Evolutionary conservation across 106 monocot genomes (phyloP).

Genomic region (Agapanthus africanus): DNA sequence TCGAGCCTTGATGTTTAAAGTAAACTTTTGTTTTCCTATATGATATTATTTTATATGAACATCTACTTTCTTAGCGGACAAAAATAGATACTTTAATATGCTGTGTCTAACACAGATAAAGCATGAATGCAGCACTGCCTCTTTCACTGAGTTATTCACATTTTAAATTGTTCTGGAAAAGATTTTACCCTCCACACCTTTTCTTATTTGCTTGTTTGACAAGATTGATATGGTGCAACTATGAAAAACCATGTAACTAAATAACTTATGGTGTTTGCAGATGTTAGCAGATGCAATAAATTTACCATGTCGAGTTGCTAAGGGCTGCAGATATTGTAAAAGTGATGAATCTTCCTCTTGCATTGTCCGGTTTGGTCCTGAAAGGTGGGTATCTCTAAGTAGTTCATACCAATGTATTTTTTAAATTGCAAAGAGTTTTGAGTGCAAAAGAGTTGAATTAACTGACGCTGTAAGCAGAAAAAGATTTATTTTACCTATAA

Average conservation of each 20-base stretch:
- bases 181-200: background rate
- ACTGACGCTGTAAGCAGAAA: background rate
- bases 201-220: background rate
- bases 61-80: background rate
- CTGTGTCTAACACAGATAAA: background rate
- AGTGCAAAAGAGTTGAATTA: background rate
- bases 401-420: too few relatives aligned
- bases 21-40: slow-evolving; percentile 17
- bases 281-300: slow-evolving; percentile 79
- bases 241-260: background rate
- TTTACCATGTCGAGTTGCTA: slow-evolving; percentile 87
- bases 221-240: slow-evolving; percentile 1
- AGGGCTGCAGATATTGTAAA: slow-evolving; percentile 89
- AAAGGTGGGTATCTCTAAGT: slow-evolving; percentile 58
- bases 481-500: background rate
- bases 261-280: slow-evolving; percentile 18
- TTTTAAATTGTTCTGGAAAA: background rate
- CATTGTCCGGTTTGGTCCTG: slow-evolving; percentile 72
- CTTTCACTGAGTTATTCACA: background rate
- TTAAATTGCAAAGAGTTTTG: background rate
- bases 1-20: slow-evolving; percentile 86
- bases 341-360: slow-evolving; percentile 77
- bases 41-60: background rate
- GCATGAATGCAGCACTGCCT: background rate
- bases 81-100: background rate